Evolutionary conservation across 2,329 filamentous ascomycete species (phyloP).

Genomic region (Paecilomyces fulvus): DNA sequence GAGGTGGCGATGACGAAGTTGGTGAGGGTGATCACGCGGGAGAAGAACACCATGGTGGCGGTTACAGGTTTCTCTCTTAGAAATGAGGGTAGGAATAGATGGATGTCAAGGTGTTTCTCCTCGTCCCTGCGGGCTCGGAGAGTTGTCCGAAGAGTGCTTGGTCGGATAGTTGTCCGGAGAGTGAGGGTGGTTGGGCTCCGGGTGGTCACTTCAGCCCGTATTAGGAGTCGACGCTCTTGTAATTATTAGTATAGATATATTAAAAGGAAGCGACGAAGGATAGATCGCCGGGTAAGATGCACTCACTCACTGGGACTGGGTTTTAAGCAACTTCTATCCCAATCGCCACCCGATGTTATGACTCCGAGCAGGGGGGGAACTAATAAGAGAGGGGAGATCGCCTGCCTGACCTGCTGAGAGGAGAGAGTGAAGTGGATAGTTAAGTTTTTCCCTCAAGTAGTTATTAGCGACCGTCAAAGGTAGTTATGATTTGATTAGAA

Average conservation of each 20-base stretch:
- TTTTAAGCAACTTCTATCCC: background rate
- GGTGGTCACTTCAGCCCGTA: background rate
- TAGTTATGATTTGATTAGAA: background rate
- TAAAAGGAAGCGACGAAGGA: background rate
- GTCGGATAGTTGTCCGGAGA: background rate
- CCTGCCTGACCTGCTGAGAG: background rate
- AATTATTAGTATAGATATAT: background rate
- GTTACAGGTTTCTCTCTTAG: background rate
- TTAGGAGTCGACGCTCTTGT: background rate
- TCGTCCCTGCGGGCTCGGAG: background rate
- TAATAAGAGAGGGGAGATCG: background rate
- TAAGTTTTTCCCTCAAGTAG: background rate
- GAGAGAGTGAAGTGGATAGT: background rate
- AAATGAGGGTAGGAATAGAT: background rate
- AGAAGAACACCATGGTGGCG: conserved; percentile 34
- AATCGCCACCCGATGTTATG: background rate
- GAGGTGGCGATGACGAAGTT: conserved; percentile 60
- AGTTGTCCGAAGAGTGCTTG: background rate
- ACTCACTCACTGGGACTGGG: background rate
- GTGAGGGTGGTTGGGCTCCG: background rate
- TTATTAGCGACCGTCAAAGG: background rate
- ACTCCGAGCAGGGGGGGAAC: background rate
- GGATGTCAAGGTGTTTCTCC: background rate
- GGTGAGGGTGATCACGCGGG: conserved; percentile 49
- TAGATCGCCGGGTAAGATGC: background rate